These are phyloP conservation scores for Fusarium burgessii DNA, from an alignment of 2,329 filamentous ascomycete genomes.

Conservation along the genomic window DNA sequence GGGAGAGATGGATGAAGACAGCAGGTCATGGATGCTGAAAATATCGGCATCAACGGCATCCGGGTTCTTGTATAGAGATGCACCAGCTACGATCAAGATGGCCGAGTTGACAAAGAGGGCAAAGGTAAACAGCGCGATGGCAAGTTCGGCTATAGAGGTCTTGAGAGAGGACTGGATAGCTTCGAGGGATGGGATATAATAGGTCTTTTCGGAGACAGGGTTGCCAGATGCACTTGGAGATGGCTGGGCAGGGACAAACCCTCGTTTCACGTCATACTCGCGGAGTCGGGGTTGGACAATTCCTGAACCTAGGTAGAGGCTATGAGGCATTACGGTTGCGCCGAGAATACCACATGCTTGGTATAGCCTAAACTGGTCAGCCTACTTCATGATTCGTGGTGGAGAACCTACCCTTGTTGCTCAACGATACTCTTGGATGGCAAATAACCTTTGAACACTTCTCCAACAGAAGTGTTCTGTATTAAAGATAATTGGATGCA, in stretches of 20 bases:
- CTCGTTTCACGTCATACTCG: constrained; percentile 64
- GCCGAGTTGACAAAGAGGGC: constrained; percentile 87
- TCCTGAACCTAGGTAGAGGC: constrained; percentile 75
- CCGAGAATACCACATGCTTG: constrained; percentile 82
- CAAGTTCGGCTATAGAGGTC: constrained; percentile 78
- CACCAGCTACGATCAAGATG: constrained; percentile 85
- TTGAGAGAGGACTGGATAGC: constrained; percentile 82
- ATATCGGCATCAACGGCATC: constrained; percentile 78
- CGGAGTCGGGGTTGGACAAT: constrained; percentile 75
- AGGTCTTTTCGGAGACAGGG: constrained; percentile 57
- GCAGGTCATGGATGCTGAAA: constrained; percentile 82
- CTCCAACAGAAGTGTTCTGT: constrained; percentile 62
- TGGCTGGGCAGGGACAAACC: accelerated
- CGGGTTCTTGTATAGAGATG: constrained; percentile 74
- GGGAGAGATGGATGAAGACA: constrained; percentile 75
- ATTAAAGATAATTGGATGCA: constrained; percentile 76
- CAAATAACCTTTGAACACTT: constrained; percentile 74
- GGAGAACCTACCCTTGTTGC: constrained; percentile 60
- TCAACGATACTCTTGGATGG: constrained; percentile 70
- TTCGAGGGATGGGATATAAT: constrained; percentile 76
- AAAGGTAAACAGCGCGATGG: constrained; percentile 81
- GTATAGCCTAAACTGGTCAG: constrained; percentile 53
- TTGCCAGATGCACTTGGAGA: neutral
- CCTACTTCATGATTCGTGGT: accelerated
- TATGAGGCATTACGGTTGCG: constrained; percentile 80